Percentiles rank a stretch among this genome's conserved stretches.
Evolutionary conservation across 768 basidiomycete species (phyloP).

Genomic region (Albatrellus ellisii): DNA sequence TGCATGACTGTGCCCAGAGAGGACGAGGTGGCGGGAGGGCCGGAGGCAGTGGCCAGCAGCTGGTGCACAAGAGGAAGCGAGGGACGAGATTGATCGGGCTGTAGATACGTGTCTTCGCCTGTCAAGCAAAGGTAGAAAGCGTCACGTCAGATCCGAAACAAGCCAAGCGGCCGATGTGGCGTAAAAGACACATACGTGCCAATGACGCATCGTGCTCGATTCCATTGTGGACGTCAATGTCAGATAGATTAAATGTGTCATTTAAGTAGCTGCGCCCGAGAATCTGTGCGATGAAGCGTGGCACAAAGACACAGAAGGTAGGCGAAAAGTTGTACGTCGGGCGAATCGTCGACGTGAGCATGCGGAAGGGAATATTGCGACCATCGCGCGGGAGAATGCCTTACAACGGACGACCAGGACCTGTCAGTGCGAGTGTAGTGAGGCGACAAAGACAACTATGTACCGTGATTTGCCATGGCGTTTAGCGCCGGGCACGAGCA

Average conservation of each 20-base stretch:
- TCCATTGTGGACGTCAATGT: conserved; percentile 61
- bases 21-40: conserved; percentile 26
- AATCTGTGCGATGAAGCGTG: conserved; percentile 44
- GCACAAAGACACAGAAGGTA: conserved; percentile 55
- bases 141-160: background rate
- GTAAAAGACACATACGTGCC: conserved; percentile 28
- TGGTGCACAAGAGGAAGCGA: conserved; percentile 34
- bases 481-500: conserved; percentile 68
- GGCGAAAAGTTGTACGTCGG: conserved; percentile 58
- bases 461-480: conserved; percentile 77
- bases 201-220: conserved; percentile 64
- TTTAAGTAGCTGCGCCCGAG: conserved; percentile 39
- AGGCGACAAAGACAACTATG: background rate
- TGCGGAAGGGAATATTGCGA: conserved; percentile 49
- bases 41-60: conserved; percentile 44
- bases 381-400: conserved; percentile 47
- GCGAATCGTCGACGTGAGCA: conserved; percentile 30
- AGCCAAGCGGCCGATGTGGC: background rate
- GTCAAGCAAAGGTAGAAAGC: too few relatives aligned
- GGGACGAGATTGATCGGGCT: conserved; percentile 43
- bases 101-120: conserved; percentile 40
- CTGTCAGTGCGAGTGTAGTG: background rate
- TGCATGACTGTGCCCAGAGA: conserved; percentile 5
- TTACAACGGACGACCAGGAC: conserved; percentile 2
- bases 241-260: conserved; percentile 51